These are phyloP conservation scores for Funneliformis caledonium DNA, from an alignment of 371 early-diverging fungal species.

Conservation along the genomic window DNA sequence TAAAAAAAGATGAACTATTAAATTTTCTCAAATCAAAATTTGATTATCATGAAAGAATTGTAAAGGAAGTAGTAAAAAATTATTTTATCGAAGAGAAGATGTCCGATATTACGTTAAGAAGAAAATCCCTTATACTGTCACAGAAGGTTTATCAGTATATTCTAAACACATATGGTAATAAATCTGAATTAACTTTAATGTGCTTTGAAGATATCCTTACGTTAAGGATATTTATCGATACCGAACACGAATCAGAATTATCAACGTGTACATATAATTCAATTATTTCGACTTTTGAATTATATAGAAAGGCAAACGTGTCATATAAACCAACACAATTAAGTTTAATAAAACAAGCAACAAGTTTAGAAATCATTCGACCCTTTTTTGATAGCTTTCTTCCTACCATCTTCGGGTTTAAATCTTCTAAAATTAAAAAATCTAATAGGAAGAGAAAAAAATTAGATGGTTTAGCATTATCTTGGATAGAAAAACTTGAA, in stretches of 20 bases:
- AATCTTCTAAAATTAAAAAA: too few species aligned
- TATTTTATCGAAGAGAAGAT: too few species aligned
- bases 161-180: background rate
- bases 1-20: background rate
- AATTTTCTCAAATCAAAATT: background rate
- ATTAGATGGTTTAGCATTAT: too few species aligned
- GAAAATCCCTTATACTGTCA: background rate
- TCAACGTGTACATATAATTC: background rate
- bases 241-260: too few species aligned
- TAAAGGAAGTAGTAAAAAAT: background rate
- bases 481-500: too few species aligned
- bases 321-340: background rate
- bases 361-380: background rate
- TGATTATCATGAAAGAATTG: too few species aligned
- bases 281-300: background rate
- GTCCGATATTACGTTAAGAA: background rate
- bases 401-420: background rate
- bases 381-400: background rate
- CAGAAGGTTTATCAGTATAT: background rate
- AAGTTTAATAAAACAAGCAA: background rate
- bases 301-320: background rate
- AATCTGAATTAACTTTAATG: background rate
- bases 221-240: background rate
- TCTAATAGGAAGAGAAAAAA: too few species aligned
- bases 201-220: background rate